phyloP scores from a whole-genome alignment of 192 early-diverging fungal genomes.

The Linnemannia schmuckeri region DNA sequence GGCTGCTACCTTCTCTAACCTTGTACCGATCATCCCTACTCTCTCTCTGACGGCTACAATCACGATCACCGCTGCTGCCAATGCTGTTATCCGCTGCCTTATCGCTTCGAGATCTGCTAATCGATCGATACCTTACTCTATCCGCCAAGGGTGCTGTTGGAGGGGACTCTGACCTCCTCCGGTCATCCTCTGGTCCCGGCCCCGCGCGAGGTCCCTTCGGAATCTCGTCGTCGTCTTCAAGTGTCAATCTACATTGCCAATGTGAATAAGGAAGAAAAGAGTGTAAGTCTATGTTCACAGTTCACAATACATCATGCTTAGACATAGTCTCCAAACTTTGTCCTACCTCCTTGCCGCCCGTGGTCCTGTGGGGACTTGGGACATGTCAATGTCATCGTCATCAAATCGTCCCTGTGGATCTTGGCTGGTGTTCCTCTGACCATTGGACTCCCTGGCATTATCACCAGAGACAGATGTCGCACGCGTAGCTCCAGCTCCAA shows the following conservation, averaged over 20 bases:
- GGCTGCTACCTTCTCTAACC: slow-evolving; percentile 5
- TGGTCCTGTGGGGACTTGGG: slow-evolving; percentile 50
- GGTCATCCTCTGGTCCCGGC: slow-evolving; percentile 19
- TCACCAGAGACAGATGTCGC: not conserved
- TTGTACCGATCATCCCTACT: not conserved
- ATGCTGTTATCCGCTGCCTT: slow-evolving; percentile 3
- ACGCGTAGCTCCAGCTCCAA: not conserved
- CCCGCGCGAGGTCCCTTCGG: slow-evolving; percentile 39
- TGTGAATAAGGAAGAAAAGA: no score
- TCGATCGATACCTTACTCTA: slow-evolving; percentile 39
- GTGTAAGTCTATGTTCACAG: not conserved
- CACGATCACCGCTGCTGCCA: slow-evolving; percentile 5
- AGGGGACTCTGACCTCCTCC: slow-evolving; percentile 30
- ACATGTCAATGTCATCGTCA: slow-evolving; percentile 49
- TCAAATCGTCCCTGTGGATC: slow-evolving; percentile 18
- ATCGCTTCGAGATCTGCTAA: slow-evolving; percentile 31
- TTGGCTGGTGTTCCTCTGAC: not conserved
- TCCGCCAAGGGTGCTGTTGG: slow-evolving; percentile 43
- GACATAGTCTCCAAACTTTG: not conserved
- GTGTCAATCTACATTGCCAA: slow-evolving; percentile 10
- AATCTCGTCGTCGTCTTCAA: slow-evolving; percentile 39
- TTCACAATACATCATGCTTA: not conserved
- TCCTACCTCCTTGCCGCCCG: slow-evolving; percentile 37
- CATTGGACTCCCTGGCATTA: not conserved
- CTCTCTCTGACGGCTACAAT: slow-evolving; percentile 7